These are phyloP conservation scores for Lonicera japonica DNA, from an alignment of 129 eudicot species.

Conservation along the genomic window DNA sequence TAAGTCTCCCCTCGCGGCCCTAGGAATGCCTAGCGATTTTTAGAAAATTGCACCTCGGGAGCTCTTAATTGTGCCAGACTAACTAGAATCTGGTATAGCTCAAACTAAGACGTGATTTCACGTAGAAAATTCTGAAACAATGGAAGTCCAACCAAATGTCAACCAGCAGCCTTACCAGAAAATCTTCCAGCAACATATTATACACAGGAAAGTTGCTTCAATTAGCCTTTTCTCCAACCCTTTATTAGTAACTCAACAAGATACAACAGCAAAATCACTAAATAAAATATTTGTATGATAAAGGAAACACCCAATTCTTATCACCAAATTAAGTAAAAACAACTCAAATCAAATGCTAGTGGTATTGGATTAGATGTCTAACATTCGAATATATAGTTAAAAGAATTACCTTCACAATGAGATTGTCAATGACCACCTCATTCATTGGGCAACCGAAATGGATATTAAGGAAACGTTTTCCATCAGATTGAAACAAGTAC, in stretches of 20 bases:
- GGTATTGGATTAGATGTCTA: not conserved
- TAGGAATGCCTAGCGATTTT: too few relatives aligned
- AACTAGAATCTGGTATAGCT: too few relatives aligned
- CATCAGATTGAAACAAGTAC: slow-evolving; percentile 69
- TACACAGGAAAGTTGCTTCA: not conserved
- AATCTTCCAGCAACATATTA: not conserved
- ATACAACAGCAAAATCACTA: not conserved
- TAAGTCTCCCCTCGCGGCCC: too few relatives aligned
- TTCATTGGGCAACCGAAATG: slow-evolving; percentile 78
- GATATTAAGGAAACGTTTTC: slow-evolving; percentile 61
- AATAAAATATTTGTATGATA: not conserved
- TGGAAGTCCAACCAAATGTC: not conserved
- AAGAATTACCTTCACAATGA: slow-evolving; percentile 67
- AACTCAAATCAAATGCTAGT: too few relatives aligned
- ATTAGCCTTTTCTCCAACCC: not conserved
- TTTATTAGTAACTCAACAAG: not conserved
- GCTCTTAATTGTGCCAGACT: too few relatives aligned
- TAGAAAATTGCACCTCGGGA: too few relatives aligned
- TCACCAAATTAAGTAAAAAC: not conserved
- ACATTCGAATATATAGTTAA: slow-evolving; percentile 7
- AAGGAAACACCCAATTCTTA: not conserved
- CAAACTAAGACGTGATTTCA: too few relatives aligned
- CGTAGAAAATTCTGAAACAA: too few relatives aligned
- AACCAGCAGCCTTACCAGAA: not conserved
- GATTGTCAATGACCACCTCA: slow-evolving; percentile 72